Evolutionary conservation across 441 rosid genomes (phyloP).

Genomic region (Mallotus repandus): DNA sequence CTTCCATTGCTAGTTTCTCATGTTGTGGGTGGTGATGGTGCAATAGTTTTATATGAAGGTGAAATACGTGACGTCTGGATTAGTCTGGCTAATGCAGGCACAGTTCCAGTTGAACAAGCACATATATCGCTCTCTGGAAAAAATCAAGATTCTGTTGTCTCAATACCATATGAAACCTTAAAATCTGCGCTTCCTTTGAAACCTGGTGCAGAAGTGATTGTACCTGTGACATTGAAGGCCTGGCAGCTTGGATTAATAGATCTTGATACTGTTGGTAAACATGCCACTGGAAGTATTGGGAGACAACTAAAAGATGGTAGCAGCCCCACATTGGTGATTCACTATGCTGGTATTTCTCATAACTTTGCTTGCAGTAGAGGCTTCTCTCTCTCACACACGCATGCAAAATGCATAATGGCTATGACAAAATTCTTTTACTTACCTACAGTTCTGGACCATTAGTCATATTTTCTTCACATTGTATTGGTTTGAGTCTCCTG

Average conservation of each 20-base stretch:
- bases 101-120: conserved; percentile 87
- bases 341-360: conserved; percentile 69
- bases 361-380: neutral
- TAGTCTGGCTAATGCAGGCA: conserved; percentile 93
- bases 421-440: neutral
- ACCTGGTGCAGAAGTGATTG: conserved; percentile 89
- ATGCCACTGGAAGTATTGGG: conserved; percentile 52
- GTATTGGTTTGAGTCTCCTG: neutral
- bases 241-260: conserved; percentile 80
- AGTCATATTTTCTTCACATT: neutral
- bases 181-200: conserved; percentile 82
- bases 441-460: neutral
- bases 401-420: neutral
- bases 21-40: conserved; percentile 90
- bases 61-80: conserved; percentile 84
- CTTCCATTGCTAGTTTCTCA: conserved; percentile 79
- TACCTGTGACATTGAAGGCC: conserved; percentile 87
- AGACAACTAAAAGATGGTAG: conserved; percentile 72
- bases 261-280: conserved; percentile 53
- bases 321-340: conserved; percentile 79
- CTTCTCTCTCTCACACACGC: neutral
- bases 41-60: conserved; percentile 89
- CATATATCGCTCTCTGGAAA: conserved; percentile 92
- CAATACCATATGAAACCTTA: conserved; percentile 63
- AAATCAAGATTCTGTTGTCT: conserved; percentile 89